Base-by-base conservation (phyloP, 2,329 filamentous ascomycete species). In the Aspergillus awamori region DNA sequence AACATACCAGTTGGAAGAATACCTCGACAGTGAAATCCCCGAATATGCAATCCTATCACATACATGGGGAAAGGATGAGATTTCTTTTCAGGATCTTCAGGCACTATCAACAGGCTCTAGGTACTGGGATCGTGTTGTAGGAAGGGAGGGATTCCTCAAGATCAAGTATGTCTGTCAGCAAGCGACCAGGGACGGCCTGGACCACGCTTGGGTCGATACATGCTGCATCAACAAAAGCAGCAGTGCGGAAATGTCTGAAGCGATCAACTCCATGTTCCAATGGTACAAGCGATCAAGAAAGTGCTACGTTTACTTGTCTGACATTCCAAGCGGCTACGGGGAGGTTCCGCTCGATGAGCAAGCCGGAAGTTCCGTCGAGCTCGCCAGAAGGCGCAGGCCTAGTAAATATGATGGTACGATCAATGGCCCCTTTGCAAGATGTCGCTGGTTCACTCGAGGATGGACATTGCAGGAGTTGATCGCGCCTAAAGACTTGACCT, bases 201-300 rank as follows among this genome's bases (percentile, higher is more conserved):
- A 45, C 10, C 15, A 45, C 22, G 41, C 22, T n/a, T 45, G 41
- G 41, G n/a, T 45, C 13, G 41, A 45, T 15, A 45, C 41, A 17
- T 45, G 41, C 11, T 45, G 41, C 24, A 45, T 45, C 20, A 22
- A 45, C 20, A 45, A 11, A 24, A 45, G 41, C 20, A 45, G 20
- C 20, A 45, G 41, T 45, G 41, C 17, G 5, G 41, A 45, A 53
- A 30, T 70, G 3, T 65, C 64, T 0, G 67, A 68, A 33, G 56
- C 64, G 1, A 62, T 69, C 5, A 69, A 70, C 22, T 69, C 64
- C 10, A 68, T 69, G 68, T 69, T 53, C 49, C 15, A 11, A 17
- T 70, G 67, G 66, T 69, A 68, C 48, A 30, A 51, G 10, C 57
- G 61, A 2, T 56, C 68, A 2, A 7, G 20, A 2, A 38, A 64